Evolutionary conservation across 129 eudicot species (phyloP), one percentile per base, ranked within the genome.

Genomic region (Arctium lappa): DNA sequence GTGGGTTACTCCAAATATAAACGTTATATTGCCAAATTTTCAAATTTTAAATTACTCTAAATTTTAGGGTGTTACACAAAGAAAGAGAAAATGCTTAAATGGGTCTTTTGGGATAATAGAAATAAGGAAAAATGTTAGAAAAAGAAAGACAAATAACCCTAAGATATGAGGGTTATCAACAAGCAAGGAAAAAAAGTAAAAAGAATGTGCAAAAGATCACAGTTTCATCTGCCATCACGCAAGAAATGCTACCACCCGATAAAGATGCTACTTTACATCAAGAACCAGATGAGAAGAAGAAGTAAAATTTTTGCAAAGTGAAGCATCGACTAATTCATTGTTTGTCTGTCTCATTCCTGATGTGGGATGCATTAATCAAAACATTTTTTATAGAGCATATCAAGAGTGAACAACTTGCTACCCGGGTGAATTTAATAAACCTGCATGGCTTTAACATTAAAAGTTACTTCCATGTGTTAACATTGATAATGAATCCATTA

Each of bases 101-200:
- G 27, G 27, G 27, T 22, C 27, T 22, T 22, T 22, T 22, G 27
- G 27, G 27, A 22, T 22, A 22, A 22, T 22, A 22, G 27, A 22
- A 22, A 22, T 22, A 22, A 22, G 27, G 27, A 22, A 22, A 22
- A 22, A 22, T 22, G 27, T 22, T 22, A 22, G 27, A 22, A 22
- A 22, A 22, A 22, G 27, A 22, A 22, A 22, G 27, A 22, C 27
- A 22, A 22, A 22, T 22, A 22, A 22, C 27, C 27, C 27, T 22
- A 22, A 22, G 27, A 22, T 22, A 22, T 22, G 27, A 22, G 27
- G 27, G 27, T 22, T 22, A 22, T 22, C 27, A 22, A 22, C 27
- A 37, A 18, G 72, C 79, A 81, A 81, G 79, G 78, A 73, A 81
- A 81, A 50, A 9, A 18, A 72, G 34, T 82, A 6, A 32, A 29